Evolutionary conservation across 164 flowering plant genomes (phyloP).

Genomic region (Kingdonia uniflora): DNA sequence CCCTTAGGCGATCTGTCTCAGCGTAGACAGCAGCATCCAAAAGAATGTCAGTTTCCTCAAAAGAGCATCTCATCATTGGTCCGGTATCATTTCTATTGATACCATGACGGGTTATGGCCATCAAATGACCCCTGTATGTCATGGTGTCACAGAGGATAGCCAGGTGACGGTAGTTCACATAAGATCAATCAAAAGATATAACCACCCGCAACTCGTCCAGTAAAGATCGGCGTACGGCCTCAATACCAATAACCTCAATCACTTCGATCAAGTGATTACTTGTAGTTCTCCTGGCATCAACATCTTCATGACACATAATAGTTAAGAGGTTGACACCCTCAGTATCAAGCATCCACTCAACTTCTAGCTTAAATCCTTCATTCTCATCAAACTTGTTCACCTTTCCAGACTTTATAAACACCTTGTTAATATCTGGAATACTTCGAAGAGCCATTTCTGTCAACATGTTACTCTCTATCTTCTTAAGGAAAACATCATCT

Average conservation of each 20-base stretch:
- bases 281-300: conserved; percentile 83
- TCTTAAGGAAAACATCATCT: conserved; percentile 96
- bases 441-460: conserved; percentile 98
- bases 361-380: conserved; percentile 72
- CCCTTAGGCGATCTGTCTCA: conserved; percentile 73
- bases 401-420: conserved; percentile 73
- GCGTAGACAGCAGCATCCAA: conserved; percentile 97
- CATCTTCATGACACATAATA: conserved; percentile 91
- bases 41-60: conserved; percentile 97
- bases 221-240: conserved; percentile 81
- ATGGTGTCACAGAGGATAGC: conserved; percentile 97
- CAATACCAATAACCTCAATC: conserved; percentile 94
- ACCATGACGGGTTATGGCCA: conserved; percentile 99
- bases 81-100: conserved; percentile 95
- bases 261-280: conserved; percentile 98
- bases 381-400: conserved; percentile 62
- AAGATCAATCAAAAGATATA: conserved; percentile 96
- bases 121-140: conserved; percentile 95
- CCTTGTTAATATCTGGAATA: conserved; percentile 91
- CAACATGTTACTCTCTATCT: conserved; percentile 89
- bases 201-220: conserved; percentile 93
- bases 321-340: conserved; percentile 96
- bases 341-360: conserved; percentile 98
- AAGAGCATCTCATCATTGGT: conserved; percentile 98
- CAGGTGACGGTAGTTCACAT: conserved; percentile 90